A percentile compares a stretch with the other conserved stretches of the same genome.
phyloP scores from a whole-genome alignment of 2,329 filamentous ascomycete species.

The Alternaria solani region DNA sequence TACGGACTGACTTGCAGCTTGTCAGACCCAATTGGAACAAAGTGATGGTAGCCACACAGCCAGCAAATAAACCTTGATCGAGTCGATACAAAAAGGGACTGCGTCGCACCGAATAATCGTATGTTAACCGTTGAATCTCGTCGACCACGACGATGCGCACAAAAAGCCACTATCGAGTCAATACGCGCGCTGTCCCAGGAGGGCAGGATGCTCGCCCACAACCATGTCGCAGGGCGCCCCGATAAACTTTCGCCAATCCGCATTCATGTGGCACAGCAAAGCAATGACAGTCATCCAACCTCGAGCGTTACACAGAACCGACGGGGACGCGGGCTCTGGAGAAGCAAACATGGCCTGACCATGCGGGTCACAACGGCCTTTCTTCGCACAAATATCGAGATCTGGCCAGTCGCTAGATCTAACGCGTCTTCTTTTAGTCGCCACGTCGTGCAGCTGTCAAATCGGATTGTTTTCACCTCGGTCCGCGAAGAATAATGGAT shows the following conservation, averaged over 20 bases:
- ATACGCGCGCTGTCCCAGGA: constrained; percentile 19
- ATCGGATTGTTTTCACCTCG: constrained; percentile 16
- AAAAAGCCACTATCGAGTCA: constrained; percentile 29
- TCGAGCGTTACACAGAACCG: constrained; percentile 17
- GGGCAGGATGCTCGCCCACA: constrained; percentile 12
- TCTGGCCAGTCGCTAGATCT: constrained; percentile 10
- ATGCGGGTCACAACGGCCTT: constrained; percentile 17
- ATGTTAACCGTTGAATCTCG: constrained; percentile 14
- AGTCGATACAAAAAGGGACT: constrained; percentile 17
- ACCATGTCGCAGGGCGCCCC: constrained; percentile 10
- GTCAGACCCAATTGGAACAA: constrained; percentile 22
- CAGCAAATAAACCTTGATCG: constrained; percentile 16
- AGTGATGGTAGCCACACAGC: constrained; percentile 17
- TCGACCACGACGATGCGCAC: constrained; percentile 12
- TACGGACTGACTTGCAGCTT: constrained; percentile 25
- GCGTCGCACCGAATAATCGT: constrained; percentile 15
- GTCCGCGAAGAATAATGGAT: constrained; percentile 7
- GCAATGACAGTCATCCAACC: constrained; percentile 13
- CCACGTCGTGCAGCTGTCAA: constrained; percentile 5
- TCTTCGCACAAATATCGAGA: constrained; percentile 14
- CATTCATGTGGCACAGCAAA: constrained; percentile 34
- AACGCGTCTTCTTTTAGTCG: constrained; percentile 14
- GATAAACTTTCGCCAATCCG: constrained; percentile 24
- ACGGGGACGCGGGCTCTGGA: constrained; percentile 8
- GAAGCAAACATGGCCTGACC: constrained; percentile 21